These are phyloP conservation scores for Periconia macrospinosa DNA, from an alignment of 2,329 filamentous ascomycete genomes.

Conservation along the genomic window DNA sequence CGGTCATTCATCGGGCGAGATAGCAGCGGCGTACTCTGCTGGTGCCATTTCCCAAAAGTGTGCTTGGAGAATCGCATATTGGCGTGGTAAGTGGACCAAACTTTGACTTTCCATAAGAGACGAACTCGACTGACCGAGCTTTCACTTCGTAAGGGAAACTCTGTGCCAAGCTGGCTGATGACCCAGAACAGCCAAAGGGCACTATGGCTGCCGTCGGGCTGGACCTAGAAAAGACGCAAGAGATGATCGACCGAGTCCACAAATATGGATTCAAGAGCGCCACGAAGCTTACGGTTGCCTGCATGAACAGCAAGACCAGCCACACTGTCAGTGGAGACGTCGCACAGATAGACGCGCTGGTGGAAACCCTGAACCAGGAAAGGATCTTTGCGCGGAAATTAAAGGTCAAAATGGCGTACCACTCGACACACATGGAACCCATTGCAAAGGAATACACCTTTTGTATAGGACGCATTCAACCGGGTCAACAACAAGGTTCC, in stretches of 20 bases:
- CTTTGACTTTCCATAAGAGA: too few relatives aligned
- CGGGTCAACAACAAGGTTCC: conserved; percentile 29
- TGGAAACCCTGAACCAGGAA: conserved; percentile 32
- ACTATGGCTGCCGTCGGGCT: background rate
- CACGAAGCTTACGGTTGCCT: conserved; percentile 11
- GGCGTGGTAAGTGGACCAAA: conserved; percentile 14
- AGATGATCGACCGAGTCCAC: background rate
- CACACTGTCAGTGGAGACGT: conserved; percentile 49
- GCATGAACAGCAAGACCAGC: conserved; percentile 40
- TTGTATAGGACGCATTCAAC: background rate
- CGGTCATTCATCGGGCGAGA: conserved; percentile 18
- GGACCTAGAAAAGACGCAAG: background rate
- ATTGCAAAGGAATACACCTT: conserved; percentile 10
- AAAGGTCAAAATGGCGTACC: conserved; percentile 47
- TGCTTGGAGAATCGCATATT: conserved; percentile 18
- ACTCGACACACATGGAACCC: conserved; percentile 44
- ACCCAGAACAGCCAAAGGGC: background rate
- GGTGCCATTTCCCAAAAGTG: conserved; percentile 13
- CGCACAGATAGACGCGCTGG: conserved; percentile 35
- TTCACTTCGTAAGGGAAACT: background rate
- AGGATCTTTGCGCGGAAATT: conserved; percentile 42
- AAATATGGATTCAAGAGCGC: background rate
- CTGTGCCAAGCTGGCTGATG: background rate
- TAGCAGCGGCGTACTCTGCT: conserved; percentile 14
- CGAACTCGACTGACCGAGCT: too few relatives aligned